Evolutionary conservation across 129 eudicot genomes (phyloP).

Genomic region (Lonicera japonica): DNA sequence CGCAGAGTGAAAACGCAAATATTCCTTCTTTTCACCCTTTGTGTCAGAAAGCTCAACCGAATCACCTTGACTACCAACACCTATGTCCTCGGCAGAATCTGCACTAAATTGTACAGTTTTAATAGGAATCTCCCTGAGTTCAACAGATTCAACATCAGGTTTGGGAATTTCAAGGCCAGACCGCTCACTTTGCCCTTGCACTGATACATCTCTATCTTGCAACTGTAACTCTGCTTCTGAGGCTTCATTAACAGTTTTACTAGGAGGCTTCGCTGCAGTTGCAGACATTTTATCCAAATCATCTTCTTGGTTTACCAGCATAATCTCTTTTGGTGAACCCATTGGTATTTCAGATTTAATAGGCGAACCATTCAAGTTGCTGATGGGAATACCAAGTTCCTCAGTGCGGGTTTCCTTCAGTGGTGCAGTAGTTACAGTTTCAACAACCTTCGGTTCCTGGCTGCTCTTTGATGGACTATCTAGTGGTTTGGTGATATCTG

Average conservation of each 20-base stretch:
- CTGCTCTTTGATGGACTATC: constrained; percentile 16
- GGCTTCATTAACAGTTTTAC: not conserved
- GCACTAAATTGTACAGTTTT: not conserved
- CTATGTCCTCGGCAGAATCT: too few species aligned
- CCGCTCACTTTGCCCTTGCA: not conserved
- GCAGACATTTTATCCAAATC: not conserved
- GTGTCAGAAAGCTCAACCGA: not conserved
- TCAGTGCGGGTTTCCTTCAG: constrained; percentile 3
- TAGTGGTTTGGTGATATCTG: constrained; percentile 23
- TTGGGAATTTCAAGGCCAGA: not conserved
- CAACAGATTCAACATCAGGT: not conserved
- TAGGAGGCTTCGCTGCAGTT: not conserved
- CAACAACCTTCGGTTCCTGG: constrained; percentile 7
- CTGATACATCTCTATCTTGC: constrained; percentile 4
- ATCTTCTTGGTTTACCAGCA: not conserved
- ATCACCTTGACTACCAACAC: too few species aligned
- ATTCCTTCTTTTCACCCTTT: constrained; percentile 14
- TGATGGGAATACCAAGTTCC: constrained; percentile 3
- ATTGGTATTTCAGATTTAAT: constrained; percentile 2
- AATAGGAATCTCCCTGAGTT: too few species aligned
- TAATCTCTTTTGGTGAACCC: not conserved
- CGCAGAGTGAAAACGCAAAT: constrained; percentile 19
- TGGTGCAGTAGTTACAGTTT: not conserved
- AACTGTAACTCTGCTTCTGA: constrained; percentile 20
- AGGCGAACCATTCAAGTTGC: not conserved